phyloP scores from a whole-genome alignment of 163 green algal species.

The Prototheca cutis region DNA sequence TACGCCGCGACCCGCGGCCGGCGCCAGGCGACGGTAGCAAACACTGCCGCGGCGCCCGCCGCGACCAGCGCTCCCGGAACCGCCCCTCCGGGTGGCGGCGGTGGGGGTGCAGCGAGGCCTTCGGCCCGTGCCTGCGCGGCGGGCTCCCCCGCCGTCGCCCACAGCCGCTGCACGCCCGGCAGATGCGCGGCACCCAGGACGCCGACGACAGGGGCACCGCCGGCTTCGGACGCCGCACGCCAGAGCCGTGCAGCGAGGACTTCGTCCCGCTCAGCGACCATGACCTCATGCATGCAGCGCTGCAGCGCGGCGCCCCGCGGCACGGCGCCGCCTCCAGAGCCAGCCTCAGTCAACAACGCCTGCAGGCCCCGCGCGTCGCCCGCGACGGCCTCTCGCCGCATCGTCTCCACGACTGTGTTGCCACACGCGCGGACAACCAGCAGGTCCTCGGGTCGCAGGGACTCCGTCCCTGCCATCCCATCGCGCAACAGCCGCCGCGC shows the following conservation, averaged over 20 bases:
- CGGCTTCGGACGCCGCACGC: no score
- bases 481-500: background rate
- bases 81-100: no score
- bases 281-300: background rate
- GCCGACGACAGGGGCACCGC: background rate
- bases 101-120: no score
- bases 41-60: no score
- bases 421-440: background rate
- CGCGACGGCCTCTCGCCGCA: background rate
- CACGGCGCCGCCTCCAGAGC: background rate
- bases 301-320: background rate
- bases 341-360: background rate
- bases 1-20: background rate
- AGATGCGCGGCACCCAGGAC: background rate
- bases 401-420: background rate
- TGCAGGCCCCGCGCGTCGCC: background rate
- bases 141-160: background rate
- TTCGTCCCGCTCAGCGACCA: background rate
- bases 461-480: background rate
- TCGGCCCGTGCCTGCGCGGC: background rate
- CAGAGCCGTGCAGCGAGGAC: no score
- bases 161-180: no score
- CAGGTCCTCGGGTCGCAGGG: background rate
- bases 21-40: background rate
- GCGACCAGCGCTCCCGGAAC: no score